Evolutionary conservation across 2,329 filamentous ascomycete species (phyloP).

Genomic region (Aspergillus neotritici): DNA sequence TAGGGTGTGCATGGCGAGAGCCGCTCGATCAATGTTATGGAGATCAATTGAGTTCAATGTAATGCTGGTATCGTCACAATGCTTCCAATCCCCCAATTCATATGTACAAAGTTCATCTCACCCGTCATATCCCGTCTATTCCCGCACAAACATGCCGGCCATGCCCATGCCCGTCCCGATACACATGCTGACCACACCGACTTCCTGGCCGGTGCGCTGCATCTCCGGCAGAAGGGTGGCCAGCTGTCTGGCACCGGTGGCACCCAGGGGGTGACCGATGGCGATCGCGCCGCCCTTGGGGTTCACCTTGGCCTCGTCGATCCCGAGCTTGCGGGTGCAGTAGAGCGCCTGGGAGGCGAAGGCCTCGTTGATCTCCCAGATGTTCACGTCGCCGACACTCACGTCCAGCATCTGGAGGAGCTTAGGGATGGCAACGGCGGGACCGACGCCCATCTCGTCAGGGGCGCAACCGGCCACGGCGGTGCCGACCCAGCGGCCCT

Average conservation of each 20-base stretch:
- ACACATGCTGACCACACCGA: slow-evolving; percentile 90
- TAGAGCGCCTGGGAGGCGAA: slow-evolving; percentile 62
- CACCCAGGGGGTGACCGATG: slow-evolving; percentile 85
- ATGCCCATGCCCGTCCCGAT: slow-evolving; percentile 77
- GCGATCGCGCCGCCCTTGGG: slow-evolving; percentile 91
- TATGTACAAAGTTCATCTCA: slow-evolving; percentile 4
- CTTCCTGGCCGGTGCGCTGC: slow-evolving; percentile 61
- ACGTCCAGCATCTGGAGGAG: slow-evolving; percentile 67
- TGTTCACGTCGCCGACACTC: slow-evolving; percentile 61
- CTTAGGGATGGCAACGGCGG: slow-evolving; percentile 78
- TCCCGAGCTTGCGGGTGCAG: slow-evolving; percentile 58
- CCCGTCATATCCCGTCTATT: slow-evolving; percentile 39
- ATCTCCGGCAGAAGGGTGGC: slow-evolving; percentile 66
- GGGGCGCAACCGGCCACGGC: slow-evolving; percentile 72
- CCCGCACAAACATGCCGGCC: slow-evolving; percentile 61
- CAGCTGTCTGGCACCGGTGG: slow-evolving; percentile 77
- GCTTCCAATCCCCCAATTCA: slow-evolving; percentile 1
- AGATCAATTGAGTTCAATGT: too few relatives aligned
- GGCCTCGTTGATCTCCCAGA: slow-evolving; percentile 93
- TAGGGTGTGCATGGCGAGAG: too few relatives aligned
- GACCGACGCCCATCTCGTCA: slow-evolving; percentile 92
- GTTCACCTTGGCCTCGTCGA: slow-evolving; percentile 69
- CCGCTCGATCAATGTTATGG: too few relatives aligned
- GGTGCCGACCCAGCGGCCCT: slow-evolving; percentile 77
- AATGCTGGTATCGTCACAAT: not conserved